Evolutionary conservation across 192 early-diverging fungal genomes (phyloP).

Genomic region (Thamnidium elegans): DNA sequence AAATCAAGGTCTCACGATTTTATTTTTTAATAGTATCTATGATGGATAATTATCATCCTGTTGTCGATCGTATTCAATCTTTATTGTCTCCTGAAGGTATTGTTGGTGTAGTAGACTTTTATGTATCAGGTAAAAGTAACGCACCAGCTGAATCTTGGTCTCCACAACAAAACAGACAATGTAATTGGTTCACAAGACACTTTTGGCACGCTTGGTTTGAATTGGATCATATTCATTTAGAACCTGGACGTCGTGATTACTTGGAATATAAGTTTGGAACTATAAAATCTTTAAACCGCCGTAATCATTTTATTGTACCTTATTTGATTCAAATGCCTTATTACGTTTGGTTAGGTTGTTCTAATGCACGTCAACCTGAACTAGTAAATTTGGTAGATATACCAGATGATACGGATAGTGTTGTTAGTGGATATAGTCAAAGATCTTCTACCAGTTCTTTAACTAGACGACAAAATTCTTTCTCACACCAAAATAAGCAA

Average conservation of each 20-base stretch:
- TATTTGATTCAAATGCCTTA: conserved; percentile 70
- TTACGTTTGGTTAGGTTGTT: conserved; percentile 80
- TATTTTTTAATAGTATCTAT: conserved; percentile 57
- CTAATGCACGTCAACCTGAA: conserved; percentile 34
- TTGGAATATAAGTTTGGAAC: too few species aligned
- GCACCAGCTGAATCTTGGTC: conserved; percentile 42
- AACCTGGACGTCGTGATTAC: too few species aligned
- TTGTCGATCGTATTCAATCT: conserved; percentile 63
- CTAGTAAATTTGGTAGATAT: conserved; percentile 6
- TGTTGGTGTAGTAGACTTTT: conserved; percentile 80
- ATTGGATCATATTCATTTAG: too few species aligned
- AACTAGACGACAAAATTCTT: conserved; percentile 4
- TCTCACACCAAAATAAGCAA: conserved; percentile 35
- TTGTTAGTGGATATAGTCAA: conserved; percentile 8
- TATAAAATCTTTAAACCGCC: too few species aligned
- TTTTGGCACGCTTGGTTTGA: too few species aligned
- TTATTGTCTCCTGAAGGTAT: conserved; percentile 65
- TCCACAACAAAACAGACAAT: conserved; percentile 59
- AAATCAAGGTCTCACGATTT: neutral
- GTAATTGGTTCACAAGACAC: too few species aligned
- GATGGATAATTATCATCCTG: conserved; percentile 71
- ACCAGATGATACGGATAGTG: conserved; percentile 20
- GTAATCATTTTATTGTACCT: too few species aligned
- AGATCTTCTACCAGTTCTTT: neutral
- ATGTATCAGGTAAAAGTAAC: conserved; percentile 53